Base-by-base conservation (phyloP, 352 stramenopile species). In the Lagenidium giganteum region DNA sequence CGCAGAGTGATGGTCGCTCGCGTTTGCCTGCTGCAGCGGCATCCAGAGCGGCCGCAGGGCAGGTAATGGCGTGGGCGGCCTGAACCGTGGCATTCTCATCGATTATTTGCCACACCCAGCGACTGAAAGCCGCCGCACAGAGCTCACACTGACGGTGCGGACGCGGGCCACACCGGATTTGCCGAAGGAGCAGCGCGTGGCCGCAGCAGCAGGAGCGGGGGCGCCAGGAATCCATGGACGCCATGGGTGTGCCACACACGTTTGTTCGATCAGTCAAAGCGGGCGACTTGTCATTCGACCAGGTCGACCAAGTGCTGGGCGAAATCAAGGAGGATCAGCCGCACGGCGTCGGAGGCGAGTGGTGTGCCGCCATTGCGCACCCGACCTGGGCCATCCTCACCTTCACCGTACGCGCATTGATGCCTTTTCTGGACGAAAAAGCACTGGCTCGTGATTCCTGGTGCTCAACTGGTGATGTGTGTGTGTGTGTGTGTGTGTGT, bases 241-340 rank as follows among this genome's bases (percentile, higher is more conserved):
- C 29, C 18, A 81, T 67, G 59, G 57, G 82, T 40, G 59, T 86
- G 52, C 72, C 74, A 44, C 74, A 84, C 60, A 92, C 80, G 42
- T 92, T 88, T 46, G 80, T 92, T 57, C 71, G 77, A 43, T 87
- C 72, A 12, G 80, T 92, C 37, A 89, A 89, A 52, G 74, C 80
- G 32, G 68, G 87, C 46, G 80, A 86, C 49, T 54, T 92, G 37
- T 79, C 64, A 48, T 88, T 87, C 46, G 75, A 76, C 48, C 74
- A 83, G 34, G 79, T 92, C 29, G 80, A 92, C 47, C 60, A 67
- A 29, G 63, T 88, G 43, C 48, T 92, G 53, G 63, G 79, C 26
- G 60, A 70, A 17, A 83, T 92, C 28, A 81, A 79, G 51, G 67
- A 61, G 39, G 70, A 78, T 47, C 69, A 71, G 29, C 67, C 69